A percentile compares a stretch with the other conserved stretches of the same genome.
These are phyloP conservation scores for Oidium heveae DNA, from an alignment of 2,329 filamentous ascomycete species.

Conservation along the genomic window DNA sequence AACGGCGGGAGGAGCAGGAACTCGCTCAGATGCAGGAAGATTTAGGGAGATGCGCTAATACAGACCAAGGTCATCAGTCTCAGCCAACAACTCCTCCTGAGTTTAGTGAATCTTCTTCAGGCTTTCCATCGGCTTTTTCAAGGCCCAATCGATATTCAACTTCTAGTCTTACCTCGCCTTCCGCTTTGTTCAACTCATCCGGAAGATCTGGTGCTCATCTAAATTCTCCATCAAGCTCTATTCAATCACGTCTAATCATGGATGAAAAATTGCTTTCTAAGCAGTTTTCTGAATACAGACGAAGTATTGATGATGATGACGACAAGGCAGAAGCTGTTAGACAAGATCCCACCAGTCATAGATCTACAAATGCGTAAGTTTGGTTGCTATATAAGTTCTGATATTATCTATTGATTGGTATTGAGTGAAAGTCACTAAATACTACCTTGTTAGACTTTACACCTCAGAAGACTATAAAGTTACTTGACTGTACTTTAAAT, in stretches of 20 bases:
- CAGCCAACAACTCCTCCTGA: constrained; percentile 94
- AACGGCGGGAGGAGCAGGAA: constrained; percentile 60
- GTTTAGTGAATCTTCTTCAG: constrained; percentile 45
- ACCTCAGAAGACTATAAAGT: too few species aligned
- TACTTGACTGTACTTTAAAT: too few species aligned
- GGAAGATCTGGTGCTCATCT: constrained; percentile 57
- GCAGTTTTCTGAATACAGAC: constrained; percentile 64
- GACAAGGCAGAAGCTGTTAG: constrained; percentile 57
- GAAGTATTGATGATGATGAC: constrained; percentile 64
- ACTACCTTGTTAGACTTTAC: too few species aligned
- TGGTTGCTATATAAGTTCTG: too few species aligned
- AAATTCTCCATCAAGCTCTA: constrained; percentile 44
- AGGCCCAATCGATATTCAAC: constrained; percentile 73
- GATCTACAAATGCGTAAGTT: constrained; percentile 59
- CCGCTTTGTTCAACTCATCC: constrained; percentile 47
- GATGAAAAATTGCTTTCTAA: constrained; percentile 50
- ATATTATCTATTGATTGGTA: too few species aligned
- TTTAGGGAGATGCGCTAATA: constrained; percentile 28
- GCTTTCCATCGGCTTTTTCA: constrained; percentile 57
- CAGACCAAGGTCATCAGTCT: constrained; percentile 44
- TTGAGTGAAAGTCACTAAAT: too few species aligned
- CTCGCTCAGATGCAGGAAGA: constrained; percentile 68
- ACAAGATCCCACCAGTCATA: constrained; percentile 43
- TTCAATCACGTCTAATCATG: constrained; percentile 31
- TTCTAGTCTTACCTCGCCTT: constrained; percentile 63